phyloP scores from a whole-genome alignment of 306 rosid genomes.

The Prunus armeniaca region DNA sequence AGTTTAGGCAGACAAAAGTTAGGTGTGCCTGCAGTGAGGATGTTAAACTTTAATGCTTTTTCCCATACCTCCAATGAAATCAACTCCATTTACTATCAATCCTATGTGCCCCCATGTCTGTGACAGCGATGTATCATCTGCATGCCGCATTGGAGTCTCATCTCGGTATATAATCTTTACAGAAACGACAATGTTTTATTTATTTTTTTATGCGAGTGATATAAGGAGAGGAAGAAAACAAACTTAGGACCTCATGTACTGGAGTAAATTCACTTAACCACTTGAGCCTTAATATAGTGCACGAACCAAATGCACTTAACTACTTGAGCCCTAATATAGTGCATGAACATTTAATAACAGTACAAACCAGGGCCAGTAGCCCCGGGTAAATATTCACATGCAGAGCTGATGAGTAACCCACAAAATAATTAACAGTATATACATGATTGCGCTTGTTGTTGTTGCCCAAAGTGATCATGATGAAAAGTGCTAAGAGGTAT shows the following conservation, averaged over 20 bases:
- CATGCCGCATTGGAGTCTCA: neutral
- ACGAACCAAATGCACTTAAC: no score
- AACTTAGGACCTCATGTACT: no score
- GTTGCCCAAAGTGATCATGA: neutral
- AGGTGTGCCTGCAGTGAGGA: neutral
- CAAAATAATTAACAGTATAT: neutral
- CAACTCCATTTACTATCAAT: neutral
- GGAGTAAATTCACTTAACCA: no score
- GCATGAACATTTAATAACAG: no score
- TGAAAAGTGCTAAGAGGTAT: neutral
- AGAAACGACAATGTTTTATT: fast-evolving
- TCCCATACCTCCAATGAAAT: neutral
- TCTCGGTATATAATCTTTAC: neutral
- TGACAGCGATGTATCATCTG: neutral
- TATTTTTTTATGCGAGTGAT: neutral
- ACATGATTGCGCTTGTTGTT: neutral
- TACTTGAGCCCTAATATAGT: no score
- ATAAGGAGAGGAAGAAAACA: no score
- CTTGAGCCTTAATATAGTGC: no score
- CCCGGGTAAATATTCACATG: neutral
- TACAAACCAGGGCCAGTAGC: no score
- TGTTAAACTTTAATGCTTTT: neutral
- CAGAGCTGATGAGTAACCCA: neutral
- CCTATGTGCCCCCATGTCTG: neutral
- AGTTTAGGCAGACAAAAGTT: conserved; percentile 15